Evolutionary conservation across 371 early-diverging fungal genomes (phyloP), one percentile per base, ranked within the genome.

Genomic region (Haplosporangium sp.): DNA sequence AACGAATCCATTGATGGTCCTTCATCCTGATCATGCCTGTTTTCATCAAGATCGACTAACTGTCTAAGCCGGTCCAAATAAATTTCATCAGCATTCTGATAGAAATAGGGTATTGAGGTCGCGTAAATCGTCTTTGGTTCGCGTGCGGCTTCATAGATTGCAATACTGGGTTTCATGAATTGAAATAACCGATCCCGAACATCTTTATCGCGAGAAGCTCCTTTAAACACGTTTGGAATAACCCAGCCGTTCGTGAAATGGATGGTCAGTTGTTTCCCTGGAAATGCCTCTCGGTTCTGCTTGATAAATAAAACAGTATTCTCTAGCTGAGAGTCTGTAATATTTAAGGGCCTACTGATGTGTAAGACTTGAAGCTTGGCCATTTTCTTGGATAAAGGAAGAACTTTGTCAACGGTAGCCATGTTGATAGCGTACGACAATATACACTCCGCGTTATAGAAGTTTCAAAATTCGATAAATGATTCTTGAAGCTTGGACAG

Each of bases 141-240:
- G n/a, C 71, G 53, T 2, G 60, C 50, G 0, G 71, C 71, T 37
- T 60, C 50, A 34, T 60, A 65, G 9, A 71, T 58, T 5, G 17
- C 17, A 5, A 65, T 48, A 37, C 50, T 48, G 40, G 61, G 45
- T 35, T 42, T 70, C 64, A 35, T 48, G 39, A 17, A 48, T 13
- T 17, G 48, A 13, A 17, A 48, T 17, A 17, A 48, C 17, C 5
- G 13, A 17, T 17, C 48, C 17, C 48, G 13, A n/a, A 4, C 11
- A 44, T n/a, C 4, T n/a, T 48, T 48, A 13, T 7, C 11, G 44
- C 44, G 7, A 44, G 44, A 13, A 13, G 11, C 4, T 11, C 44
- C 13, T 44, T 13, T 4, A 44, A 13, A 9, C 9, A 11, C 11
- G 3, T 44, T 44, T 11, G 44, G 44, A 11, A 6, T 44, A 44